Base-by-base conservation (phyloP, 1,284 basidiomycete genomes). In the Schizophyllum amplum region DNA sequence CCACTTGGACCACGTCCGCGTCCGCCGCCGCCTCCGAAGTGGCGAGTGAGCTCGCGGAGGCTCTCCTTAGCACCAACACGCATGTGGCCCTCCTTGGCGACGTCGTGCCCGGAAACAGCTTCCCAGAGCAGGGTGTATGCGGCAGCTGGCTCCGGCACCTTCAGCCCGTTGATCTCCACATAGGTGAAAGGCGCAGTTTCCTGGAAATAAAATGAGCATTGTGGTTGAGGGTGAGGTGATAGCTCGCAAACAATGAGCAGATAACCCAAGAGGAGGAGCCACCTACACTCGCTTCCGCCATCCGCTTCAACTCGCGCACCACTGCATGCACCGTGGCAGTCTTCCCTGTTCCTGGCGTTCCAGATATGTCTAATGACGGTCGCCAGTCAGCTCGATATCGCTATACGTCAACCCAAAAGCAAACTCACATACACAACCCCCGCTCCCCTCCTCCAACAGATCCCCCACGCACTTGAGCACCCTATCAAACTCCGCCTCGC, bases 271-370 rank as follows among this genome's bases (percentile, higher is more conserved):
- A 33, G 51, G 22, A 49, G 48, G 5, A 7, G 55, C 24, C 6
- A 74, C 82, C 24, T 62, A 92, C 92, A 60, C 83, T 86, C 56
- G 84, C 78, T 66, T 88, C 80, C 0, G 93, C 93, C 82, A 94
- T 90, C 42, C 85, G 79, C 68, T 92, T 93, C 15, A 98, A 78
- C 67, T 95, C 91, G 49, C 90, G 81, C 47, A 98, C 83, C 15
- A 96, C 89, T 0, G 90, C 90, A 65, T 96, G 93, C 0, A 99
- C 94, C 0, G 97, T 99, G 0, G 97, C 97, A 2, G 97, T 99
- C 75, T 99, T 99, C 2, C 97, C 96, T 6, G 96, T 98, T 1
- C 97, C 97, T 6, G 97, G 97, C 1, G 98, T 94, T 21, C 96
- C 97, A 4, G 95, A 96, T 51, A 99, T 95, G 70, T 96, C 93